These are phyloP conservation scores for Malassezia brasiliensis DNA, from an alignment of 1,284 basidiomycete genomes.

Conservation along the genomic window DNA sequence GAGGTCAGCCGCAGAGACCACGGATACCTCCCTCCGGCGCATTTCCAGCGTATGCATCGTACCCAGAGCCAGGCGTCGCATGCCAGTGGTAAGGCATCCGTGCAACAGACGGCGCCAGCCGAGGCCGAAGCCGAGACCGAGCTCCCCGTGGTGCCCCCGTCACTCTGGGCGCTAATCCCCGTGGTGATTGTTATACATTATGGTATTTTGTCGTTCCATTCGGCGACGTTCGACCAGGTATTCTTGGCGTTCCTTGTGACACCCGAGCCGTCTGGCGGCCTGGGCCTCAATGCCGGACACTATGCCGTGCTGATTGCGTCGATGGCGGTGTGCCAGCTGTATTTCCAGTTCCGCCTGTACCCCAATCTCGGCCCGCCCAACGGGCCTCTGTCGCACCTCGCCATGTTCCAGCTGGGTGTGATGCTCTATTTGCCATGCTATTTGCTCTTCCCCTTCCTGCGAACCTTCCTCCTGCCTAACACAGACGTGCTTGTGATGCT, in stretches of 20 bases:
- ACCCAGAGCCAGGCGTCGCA: background rate
- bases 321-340: constrained; percentile 38
- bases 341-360: constrained; percentile 52
- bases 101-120: background rate
- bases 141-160: constrained; percentile 1
- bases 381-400: constrained; percentile 40
- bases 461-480: constrained; percentile 50
- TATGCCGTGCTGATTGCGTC: constrained; percentile 47
- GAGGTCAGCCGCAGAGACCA: background rate
- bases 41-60: constrained; percentile 28
- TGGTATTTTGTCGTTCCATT: constrained; percentile 42
- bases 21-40: constrained; percentile 32
- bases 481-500: constrained; percentile 50
- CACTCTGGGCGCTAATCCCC: constrained; percentile 35
- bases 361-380: constrained; percentile 56
- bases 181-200: constrained; percentile 45
- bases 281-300: constrained; percentile 46
- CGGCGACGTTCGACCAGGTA: constrained; percentile 47
- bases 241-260: constrained; percentile 49
- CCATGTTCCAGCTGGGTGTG: constrained; percentile 41
- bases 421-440: constrained; percentile 29
- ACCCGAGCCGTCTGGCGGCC: constrained; percentile 37
- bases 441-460: constrained; percentile 49
- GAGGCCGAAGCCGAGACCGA: background rate
- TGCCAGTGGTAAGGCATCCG: background rate